A percentile compares a stretch with the other conserved stretches of the same genome.
Conservation (phyloP, 768 basidiomycete species). For the Pholiota conissans region DNA sequence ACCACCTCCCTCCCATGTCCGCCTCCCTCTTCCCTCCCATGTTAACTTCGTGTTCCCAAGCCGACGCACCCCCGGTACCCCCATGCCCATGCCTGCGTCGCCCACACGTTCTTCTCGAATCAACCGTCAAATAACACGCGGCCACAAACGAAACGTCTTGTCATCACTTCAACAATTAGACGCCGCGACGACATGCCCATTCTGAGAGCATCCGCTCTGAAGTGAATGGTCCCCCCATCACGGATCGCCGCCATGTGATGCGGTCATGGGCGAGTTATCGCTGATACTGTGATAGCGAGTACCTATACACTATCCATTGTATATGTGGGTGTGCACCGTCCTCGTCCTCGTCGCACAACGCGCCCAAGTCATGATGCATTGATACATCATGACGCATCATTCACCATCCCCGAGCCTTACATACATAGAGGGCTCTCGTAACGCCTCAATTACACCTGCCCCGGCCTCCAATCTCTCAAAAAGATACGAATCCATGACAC, state of each 20-base stretch:
- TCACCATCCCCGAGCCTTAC: too few relatives aligned
- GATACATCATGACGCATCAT: too few relatives aligned
- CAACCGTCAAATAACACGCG: not conserved
- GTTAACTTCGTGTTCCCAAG: conserved; percentile 5
- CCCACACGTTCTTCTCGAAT: too few relatives aligned
- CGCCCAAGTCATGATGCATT: too few relatives aligned
- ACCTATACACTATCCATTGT: too few relatives aligned
- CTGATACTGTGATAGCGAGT: not conserved
- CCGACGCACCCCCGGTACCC: not conserved
- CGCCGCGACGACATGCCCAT: not conserved
- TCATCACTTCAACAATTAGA: not conserved
- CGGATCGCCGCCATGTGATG: not conserved
- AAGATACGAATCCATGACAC: not conserved
- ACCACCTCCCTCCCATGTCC: not conserved
- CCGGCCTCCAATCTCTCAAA: not conserved
- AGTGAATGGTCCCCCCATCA: not conserved
- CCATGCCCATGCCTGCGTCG: too few relatives aligned
- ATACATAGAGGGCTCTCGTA: too few relatives aligned
- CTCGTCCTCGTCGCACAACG: too few relatives aligned
- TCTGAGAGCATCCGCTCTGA: not conserved
- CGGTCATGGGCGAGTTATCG: not conserved
- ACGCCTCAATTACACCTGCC: not conserved
- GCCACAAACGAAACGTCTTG: not conserved
- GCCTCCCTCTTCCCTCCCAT: not conserved
- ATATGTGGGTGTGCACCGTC: too few relatives aligned